phyloP scores from a whole-genome alignment of 768 basidiomycete genomes.

The Sarcodon sp. region DNA sequence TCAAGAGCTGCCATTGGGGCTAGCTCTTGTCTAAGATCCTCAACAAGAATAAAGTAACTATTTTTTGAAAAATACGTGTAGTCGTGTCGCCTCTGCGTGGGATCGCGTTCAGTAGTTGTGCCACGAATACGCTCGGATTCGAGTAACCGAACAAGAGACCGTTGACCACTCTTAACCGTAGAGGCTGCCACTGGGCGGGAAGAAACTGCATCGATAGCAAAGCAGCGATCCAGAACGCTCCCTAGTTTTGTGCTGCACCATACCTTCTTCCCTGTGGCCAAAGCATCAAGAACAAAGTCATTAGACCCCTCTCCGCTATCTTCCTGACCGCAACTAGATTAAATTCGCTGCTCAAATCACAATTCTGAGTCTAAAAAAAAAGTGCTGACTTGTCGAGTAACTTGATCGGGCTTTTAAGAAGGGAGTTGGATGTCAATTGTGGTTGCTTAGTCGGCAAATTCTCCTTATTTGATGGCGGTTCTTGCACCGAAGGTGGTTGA shows the following conservation, averaged over 20 bases:
- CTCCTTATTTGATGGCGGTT: constrained; percentile 44
- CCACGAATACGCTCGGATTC: constrained; percentile 82
- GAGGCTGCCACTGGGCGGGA: constrained; percentile 17
- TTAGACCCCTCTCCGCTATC: constrained; percentile 17
- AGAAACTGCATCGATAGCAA: constrained; percentile 19
- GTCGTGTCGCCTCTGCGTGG: constrained; percentile 76
- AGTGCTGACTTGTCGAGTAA: constrained; percentile 39
- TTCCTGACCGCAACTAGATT: neutral
- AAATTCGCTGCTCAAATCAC: neutral
- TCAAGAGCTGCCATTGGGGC: constrained; percentile 80
- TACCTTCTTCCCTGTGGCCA: constrained; percentile 68
- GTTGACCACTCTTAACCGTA: constrained; percentile 18
- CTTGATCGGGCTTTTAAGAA: constrained; percentile 55
- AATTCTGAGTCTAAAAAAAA: neutral
- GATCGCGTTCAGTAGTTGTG: constrained; percentile 80
- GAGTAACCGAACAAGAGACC: constrained; percentile 46
- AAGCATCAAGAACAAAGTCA: constrained; percentile 53
- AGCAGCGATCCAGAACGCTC: constrained; percentile 60
- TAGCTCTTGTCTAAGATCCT: constrained; percentile 75
- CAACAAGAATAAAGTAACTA: constrained; percentile 78
- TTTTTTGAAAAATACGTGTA: constrained; percentile 74
- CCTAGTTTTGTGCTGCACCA: constrained; percentile 69
- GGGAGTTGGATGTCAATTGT: constrained; percentile 18
- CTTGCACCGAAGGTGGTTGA: constrained; percentile 22
- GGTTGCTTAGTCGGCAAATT: constrained; percentile 20